Conservation (phyloP, 768 basidiomycete species). For the Trametes sanguinea region DNA sequence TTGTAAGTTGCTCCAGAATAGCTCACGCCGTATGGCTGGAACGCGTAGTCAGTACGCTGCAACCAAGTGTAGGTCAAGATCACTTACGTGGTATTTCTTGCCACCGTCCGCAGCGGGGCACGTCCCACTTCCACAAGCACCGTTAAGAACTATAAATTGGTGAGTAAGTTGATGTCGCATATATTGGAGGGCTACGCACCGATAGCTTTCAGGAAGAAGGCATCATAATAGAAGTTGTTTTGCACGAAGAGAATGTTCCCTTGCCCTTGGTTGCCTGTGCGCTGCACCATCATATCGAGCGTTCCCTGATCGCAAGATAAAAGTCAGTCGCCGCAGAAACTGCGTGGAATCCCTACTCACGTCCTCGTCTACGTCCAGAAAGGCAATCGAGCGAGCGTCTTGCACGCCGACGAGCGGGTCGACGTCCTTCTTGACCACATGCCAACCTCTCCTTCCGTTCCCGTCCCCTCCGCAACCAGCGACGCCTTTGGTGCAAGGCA, state of each 20-base stretch:
- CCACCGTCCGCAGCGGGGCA: slow-evolving; percentile 67
- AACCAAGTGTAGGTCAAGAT: background rate
- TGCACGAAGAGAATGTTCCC: slow-evolving; percentile 81
- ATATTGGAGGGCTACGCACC: slow-evolving; percentile 49
- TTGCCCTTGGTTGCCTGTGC: slow-evolving; percentile 65
- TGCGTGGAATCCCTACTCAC: slow-evolving; percentile 46
- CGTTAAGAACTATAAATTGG: slow-evolving; percentile 71
- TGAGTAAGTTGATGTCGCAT: slow-evolving; percentile 7
- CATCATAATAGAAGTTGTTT: slow-evolving; percentile 98
- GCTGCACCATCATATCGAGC: slow-evolving; percentile 89
- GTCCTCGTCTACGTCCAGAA: slow-evolving; percentile 95
- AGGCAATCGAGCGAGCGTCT: slow-evolving; percentile 78
- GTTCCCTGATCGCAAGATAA: slow-evolving; percentile 59
- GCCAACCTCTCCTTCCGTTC: slow-evolving; percentile 64
- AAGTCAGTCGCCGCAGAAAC: background rate
- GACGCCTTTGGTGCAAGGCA: slow-evolving; percentile 55
- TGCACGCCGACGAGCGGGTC: slow-evolving; percentile 63
- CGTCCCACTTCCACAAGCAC: slow-evolving; percentile 84
- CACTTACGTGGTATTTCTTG: slow-evolving; percentile 67
- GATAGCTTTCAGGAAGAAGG: slow-evolving; percentile 97
- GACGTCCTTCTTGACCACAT: slow-evolving; percentile 53
- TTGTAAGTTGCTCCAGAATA: slow-evolving; percentile 96
- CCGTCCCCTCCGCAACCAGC: slow-evolving; percentile 58
- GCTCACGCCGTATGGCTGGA: slow-evolving; percentile 88
- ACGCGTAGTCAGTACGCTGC: background rate